These are phyloP conservation scores for Scheffersomyces amazonensis DNA, from an alignment of 805 yeast species.

Conservation along the genomic window DNA sequence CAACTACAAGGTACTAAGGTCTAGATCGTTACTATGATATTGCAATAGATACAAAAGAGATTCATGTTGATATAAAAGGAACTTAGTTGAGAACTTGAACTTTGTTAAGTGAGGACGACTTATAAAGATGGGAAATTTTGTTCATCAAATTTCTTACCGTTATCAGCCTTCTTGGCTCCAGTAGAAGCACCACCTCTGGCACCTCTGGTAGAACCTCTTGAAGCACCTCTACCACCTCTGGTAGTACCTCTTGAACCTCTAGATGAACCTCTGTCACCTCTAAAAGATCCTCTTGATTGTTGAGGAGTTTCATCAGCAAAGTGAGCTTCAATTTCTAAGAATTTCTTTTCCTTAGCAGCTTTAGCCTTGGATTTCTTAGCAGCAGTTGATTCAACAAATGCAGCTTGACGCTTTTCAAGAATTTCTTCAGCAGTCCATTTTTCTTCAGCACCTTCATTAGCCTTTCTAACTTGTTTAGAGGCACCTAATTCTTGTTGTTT, in stretches of 20 bases:
- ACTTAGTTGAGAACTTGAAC: no score
- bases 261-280: conserved; percentile 32
- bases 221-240: conserved; percentile 19
- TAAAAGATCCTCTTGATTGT: conserved; percentile 25
- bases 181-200: conserved; percentile 32
- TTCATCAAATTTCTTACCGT: conserved; percentile 44
- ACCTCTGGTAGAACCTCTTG: conserved; percentile 25
- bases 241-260: conserved; percentile 23
- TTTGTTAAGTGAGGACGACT: conserved; percentile 3
- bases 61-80: neutral
- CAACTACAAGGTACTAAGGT: no score
- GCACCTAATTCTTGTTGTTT: conserved; percentile 40
- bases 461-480: conserved; percentile 37
- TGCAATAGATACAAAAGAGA: neutral
- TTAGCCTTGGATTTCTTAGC: conserved; percentile 69
- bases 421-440: conserved; percentile 51
- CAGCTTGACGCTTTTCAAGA: conserved; percentile 64
- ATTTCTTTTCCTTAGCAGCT: conserved; percentile 77
- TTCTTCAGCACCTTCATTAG: conserved; percentile 59
- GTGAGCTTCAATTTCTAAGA: conserved; percentile 70
- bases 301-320: conserved; percentile 58
- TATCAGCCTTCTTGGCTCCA: conserved; percentile 37
- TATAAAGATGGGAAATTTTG: conserved; percentile 71
- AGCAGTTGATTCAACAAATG: conserved; percentile 56
- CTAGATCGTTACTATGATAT: neutral